phyloP scores from a whole-genome alignment of 148 eudicot species.

The Beta vulgaris region DNA sequence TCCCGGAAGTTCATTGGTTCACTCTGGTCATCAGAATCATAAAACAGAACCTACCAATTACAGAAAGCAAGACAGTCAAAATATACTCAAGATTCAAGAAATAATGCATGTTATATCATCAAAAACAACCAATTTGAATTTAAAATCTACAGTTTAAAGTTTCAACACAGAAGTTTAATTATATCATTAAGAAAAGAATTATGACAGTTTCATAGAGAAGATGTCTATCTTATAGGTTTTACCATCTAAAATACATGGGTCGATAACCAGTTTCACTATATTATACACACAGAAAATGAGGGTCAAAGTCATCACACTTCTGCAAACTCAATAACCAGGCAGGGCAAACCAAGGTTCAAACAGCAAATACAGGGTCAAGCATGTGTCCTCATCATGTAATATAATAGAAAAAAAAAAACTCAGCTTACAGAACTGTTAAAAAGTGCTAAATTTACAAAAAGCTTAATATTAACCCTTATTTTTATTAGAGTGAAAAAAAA shows the following conservation, averaged over 20 bases:
- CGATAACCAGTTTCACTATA: background rate
- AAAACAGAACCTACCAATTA: slow-evolving; percentile 79
- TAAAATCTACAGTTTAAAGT: too few relatives aligned
- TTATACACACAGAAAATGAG: background rate
- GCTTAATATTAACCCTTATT: too few relatives aligned
- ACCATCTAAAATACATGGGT: background rate
- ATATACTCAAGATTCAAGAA: background rate
- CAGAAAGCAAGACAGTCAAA: slow-evolving; percentile 19
- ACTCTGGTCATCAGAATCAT: slow-evolving; percentile 77
- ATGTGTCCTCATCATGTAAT: background rate
- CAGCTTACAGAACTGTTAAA: background rate
- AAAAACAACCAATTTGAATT: background rate
- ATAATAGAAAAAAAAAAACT: background rate
- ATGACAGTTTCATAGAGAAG: background rate
- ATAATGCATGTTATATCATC: background rate
- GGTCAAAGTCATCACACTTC: background rate
- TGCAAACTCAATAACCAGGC: background rate
- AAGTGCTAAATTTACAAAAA: background rate
- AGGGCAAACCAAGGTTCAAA: background rate
- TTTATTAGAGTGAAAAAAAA: too few relatives aligned
- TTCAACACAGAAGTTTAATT: background rate
- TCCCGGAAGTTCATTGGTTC: slow-evolving; percentile 89
- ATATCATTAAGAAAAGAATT: too few relatives aligned
- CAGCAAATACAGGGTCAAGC: too few relatives aligned
- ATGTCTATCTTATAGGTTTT: background rate